These are phyloP conservation scores for Brassica nigra DNA, from an alignment of 345 rosid genomes.

Conservation along the genomic window DNA sequence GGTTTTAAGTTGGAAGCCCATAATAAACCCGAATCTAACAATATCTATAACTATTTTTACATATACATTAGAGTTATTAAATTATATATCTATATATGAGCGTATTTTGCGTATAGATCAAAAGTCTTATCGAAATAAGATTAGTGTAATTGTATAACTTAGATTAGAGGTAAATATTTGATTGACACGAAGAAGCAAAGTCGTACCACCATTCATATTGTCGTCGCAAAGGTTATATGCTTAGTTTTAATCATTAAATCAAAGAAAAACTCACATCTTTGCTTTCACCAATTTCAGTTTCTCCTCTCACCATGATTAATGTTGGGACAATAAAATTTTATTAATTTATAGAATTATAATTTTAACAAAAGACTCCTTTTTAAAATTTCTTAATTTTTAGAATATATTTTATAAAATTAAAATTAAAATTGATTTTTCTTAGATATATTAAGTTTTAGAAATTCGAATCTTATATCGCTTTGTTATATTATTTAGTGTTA, in stretches of 20 bases:
- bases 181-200: slow-evolving; percentile 30
- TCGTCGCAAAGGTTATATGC: slow-evolving; percentile 22
- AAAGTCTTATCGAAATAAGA: not conserved
- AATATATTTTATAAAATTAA: no score
- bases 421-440: no score
- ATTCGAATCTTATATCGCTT: no score
- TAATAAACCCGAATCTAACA: no score
- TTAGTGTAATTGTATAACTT: not conserved
- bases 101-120: not conserved
- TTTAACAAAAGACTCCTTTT: no score
- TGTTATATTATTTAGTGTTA: no score
- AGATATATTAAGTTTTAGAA: no score
- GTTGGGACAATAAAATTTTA: no score
- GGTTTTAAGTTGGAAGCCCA: no score
- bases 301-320: not conserved
- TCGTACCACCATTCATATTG: slow-evolving; percentile 27
- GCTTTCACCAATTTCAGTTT: slow-evolving; percentile 25
- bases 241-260: slow-evolving; percentile 16
- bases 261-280: slow-evolving; percentile 25
- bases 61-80: not conserved
- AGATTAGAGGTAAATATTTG: slow-evolving; percentile 18
- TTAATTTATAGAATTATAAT: no score
- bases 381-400: no score
- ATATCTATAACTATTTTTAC: not conserved
- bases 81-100: not conserved